phyloP scores from a whole-genome alignment of 805 yeast species.

The Candida berthetii region DNA sequence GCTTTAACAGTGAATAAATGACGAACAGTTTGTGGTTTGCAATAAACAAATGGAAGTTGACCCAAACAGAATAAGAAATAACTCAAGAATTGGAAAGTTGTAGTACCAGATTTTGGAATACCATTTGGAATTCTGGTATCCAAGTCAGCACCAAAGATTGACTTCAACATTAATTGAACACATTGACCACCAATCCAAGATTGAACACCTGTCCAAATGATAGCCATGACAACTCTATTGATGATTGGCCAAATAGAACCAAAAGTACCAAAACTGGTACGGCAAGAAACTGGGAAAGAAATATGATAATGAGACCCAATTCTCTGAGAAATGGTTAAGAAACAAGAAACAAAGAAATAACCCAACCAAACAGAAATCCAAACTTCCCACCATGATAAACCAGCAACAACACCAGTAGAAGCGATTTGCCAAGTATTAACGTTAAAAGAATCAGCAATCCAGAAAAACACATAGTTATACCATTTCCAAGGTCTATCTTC shows the following conservation, averaged over 20 bases:
- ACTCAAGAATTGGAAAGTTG: constrained; percentile 66
- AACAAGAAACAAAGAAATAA: constrained; percentile 60
- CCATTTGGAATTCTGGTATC: constrained; percentile 58
- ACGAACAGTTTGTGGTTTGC: constrained; percentile 76
- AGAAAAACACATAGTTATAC: constrained; percentile 73
- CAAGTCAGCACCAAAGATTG: constrained; percentile 68
- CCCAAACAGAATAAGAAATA: constrained; percentile 81
- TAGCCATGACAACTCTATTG: constrained; percentile 83
- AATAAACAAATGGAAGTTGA: constrained; percentile 74
- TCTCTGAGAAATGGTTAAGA: constrained; percentile 67
- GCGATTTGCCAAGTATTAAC: constrained; percentile 91
- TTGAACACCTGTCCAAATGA: constrained; percentile 87
- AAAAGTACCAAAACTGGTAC: constrained; percentile 83
- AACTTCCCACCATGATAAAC: constrained; percentile 86
- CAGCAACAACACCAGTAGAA: constrained; percentile 72
- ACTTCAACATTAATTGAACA: constrained; percentile 66
- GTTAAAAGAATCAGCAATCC: constrained; percentile 89
- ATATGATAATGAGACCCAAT: constrained; percentile 78
- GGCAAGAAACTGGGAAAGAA: constrained; percentile 75
- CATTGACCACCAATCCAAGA: constrained; percentile 82
- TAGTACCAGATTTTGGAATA: constrained; percentile 51
- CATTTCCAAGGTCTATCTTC: constrained; percentile 80
- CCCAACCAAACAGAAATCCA: constrained; percentile 91
- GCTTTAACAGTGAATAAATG: constrained; percentile 84
- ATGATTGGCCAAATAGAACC: constrained; percentile 86